Evolutionary conservation across 768 basidiomycete species (phyloP), one percentile per base, ranked within the genome.

Genomic region (Brasilioporus rufonigricans): DNA sequence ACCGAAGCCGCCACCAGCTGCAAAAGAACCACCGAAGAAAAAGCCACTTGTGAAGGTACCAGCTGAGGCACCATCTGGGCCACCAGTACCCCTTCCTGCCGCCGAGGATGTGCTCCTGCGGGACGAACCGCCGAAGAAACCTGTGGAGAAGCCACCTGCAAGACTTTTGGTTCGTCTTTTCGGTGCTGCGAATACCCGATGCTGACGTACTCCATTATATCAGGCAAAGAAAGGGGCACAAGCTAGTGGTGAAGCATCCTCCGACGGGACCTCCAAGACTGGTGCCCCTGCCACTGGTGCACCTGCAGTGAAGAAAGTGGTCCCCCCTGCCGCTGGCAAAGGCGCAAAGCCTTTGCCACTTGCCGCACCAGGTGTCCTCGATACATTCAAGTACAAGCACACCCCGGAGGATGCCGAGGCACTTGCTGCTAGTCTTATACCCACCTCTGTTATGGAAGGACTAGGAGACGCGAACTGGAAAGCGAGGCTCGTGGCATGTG

Each of bases 381-480:
- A 98, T 65, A 80, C 85, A 1, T 88, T 98, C 73, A 97, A 96
- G 70, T 98, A 85, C 72, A 91, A 86, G 60, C 92, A 92, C 65
- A 86, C 86, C 0, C 84, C 92, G 1, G 97, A 99, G 72, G 94
- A 97, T 61, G 95, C 96, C 5, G 94, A 97, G 39, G 80, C 74
- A 16, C 78, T 91, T 47, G 90, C 90, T 32, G 76, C 80, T 1
- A 87, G 86, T 11, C 67, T 83, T 8, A 82, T 98, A 48, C 94
- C 96, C 0, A 65, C 78, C 1, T 77, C 83, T 23, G 80, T 91
- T 27, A 76, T 88, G 48, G 80, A 80, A 6, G 87, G 88, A 56
- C 75, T 98, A 10, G 85, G 76, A n/a, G 93, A 98, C 70, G 74
- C 84, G 1, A 93, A 93, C 63, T 99, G 97, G 97, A 99, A 99